Percentiles rank a stretch among this genome's conserved stretches.
Conservation (phyloP, 202 grass and related monocot genomes). For the Panicum virgatum region DNA sequence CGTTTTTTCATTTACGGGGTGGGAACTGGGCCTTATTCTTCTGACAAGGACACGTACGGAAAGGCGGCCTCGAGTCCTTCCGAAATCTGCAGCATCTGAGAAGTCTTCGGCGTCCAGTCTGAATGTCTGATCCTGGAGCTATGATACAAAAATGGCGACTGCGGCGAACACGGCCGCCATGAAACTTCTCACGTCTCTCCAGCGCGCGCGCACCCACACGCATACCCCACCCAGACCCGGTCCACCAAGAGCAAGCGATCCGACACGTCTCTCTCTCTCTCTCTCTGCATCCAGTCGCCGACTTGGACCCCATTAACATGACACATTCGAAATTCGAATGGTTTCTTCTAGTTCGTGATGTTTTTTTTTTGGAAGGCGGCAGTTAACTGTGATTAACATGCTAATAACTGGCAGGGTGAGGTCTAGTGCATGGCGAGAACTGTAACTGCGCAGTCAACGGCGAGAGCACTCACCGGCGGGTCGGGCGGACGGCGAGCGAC, state of each 20-base stretch:
- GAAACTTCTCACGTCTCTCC: neutral
- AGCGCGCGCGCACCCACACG: slow-evolving; percentile 7
- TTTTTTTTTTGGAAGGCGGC: neutral
- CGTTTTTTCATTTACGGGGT: no score
- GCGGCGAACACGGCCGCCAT: slow-evolving; percentile 6
- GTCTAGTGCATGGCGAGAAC: neutral
- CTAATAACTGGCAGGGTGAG: neutral
- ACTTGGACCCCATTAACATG: neutral
- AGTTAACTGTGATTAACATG: slow-evolving; percentile 4
- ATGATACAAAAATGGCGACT: slow-evolving; percentile 37
- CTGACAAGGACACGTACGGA: slow-evolving; percentile 21
- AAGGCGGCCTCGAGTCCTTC: neutral
- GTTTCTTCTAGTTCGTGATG: neutral
- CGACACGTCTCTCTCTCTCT: slow-evolving; percentile 6
- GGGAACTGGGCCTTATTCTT: no score
- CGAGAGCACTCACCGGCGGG: slow-evolving; percentile 39
- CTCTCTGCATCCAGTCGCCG: neutral
- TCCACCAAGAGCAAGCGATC: neutral
- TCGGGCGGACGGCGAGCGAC: slow-evolving; percentile 21
- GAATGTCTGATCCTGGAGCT: slow-evolving; percentile 8
- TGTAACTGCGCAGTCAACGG: slow-evolving; percentile 7
- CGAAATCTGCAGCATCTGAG: neutral
- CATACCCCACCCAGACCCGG: neutral
- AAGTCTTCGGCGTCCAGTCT: neutral
- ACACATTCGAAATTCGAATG: neutral